These are phyloP conservation scores for Eutrema heterophyllum DNA, from an alignment of 345 rosid species.

Conservation along the genomic window DNA sequence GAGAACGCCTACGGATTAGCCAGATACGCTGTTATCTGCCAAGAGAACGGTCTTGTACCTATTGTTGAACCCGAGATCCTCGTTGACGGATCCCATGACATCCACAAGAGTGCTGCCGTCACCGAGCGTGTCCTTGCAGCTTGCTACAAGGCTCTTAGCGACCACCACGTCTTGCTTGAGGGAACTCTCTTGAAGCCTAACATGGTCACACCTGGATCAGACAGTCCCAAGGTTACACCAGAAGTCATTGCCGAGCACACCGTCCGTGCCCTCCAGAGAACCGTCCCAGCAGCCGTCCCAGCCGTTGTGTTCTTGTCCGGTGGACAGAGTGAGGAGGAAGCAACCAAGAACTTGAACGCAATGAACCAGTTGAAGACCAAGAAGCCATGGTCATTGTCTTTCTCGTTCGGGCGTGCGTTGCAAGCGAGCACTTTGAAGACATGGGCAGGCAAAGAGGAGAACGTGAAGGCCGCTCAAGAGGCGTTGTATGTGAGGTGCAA, in stretches of 20 bases:
- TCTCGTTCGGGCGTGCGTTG: conserved; percentile 95
- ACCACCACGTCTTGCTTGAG: conserved; percentile 91
- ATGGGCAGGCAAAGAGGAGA: conserved; percentile 84
- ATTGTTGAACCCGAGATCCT: conserved; percentile 96
- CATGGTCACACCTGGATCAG: conserved; percentile 99
- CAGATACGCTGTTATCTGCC: conserved; percentile 88
- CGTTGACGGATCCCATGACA: conserved; percentile 88
- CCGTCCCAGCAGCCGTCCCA: conserved; percentile 91
- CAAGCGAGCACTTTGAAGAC: conserved; percentile 97
- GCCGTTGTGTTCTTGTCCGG: conserved; percentile 86
- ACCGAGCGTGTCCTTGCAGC: conserved; percentile 89
- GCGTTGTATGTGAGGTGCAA: conserved; percentile 71
- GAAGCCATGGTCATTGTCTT: conserved; percentile 96
- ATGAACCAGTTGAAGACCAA: conserved; percentile 84
- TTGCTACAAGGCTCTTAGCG: conserved; percentile 94
- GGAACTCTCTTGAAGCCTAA: conserved; percentile 93
- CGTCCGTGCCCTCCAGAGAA: conserved; percentile 78
- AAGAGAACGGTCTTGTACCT: conserved; percentile 93
- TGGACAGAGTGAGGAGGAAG: conserved; percentile 95
- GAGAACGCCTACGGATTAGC: conserved; percentile 38
- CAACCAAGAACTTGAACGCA: conserved; percentile 83
- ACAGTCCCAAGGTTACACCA: conserved; percentile 65
- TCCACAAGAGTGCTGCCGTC: conserved; percentile 77
- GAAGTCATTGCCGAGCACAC: conserved; percentile 87
- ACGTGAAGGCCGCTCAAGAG: conserved; percentile 59